Percentiles rank a stretch among this genome's conserved stretches.
phyloP scores from a whole-genome alignment of 1,284 basidiomycete genomes.

The Spongispora temasekensis region DNA sequence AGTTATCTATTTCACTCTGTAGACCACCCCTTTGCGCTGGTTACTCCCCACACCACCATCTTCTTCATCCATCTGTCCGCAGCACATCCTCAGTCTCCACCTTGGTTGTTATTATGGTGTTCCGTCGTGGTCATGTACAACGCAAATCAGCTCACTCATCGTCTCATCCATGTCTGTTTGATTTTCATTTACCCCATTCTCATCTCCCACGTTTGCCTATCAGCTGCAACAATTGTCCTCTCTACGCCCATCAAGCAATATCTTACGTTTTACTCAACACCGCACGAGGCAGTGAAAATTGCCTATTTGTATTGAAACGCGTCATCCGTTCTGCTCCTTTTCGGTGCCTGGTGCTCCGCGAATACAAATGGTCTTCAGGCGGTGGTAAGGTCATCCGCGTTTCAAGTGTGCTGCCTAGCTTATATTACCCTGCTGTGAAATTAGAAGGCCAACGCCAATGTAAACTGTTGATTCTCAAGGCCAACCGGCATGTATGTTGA shows the following conservation, averaged over 20 bases:
- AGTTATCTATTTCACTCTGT: slow-evolving; percentile 39
- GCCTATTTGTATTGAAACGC: slow-evolving; percentile 23
- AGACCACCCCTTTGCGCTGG: slow-evolving; percentile 33
- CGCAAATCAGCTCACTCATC: slow-evolving; percentile 35
- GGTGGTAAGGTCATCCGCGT: slow-evolving; percentile 16
- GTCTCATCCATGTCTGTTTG: slow-evolving; percentile 32
- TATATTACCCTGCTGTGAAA: slow-evolving; percentile 4
- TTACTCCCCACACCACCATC: slow-evolving; percentile 23
- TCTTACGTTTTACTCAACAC: slow-evolving; percentile 32
- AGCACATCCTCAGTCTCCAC: slow-evolving; percentile 21
- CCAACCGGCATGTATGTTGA: not conserved
- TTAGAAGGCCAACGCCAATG: not conserved
- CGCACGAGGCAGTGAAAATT: slow-evolving; percentile 18
- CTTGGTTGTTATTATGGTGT: slow-evolving; percentile 42
- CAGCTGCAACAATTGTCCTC: slow-evolving; percentile 35
- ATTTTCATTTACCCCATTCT: slow-evolving; percentile 24
- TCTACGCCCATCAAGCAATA: slow-evolving; percentile 32
- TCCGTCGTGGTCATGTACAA: slow-evolving; percentile 41
- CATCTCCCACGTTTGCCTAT: slow-evolving; percentile 21
- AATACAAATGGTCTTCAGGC: not conserved
- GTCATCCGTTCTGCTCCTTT: slow-evolving; percentile 11
- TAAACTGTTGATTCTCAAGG: not conserved
- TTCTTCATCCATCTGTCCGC: slow-evolving; percentile 27
- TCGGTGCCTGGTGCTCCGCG: slow-evolving; percentile 15
- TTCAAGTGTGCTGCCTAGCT: not conserved